Conservation (phyloP, 352 stramenopile species). For the Aphanomyces astaci region DNA sequence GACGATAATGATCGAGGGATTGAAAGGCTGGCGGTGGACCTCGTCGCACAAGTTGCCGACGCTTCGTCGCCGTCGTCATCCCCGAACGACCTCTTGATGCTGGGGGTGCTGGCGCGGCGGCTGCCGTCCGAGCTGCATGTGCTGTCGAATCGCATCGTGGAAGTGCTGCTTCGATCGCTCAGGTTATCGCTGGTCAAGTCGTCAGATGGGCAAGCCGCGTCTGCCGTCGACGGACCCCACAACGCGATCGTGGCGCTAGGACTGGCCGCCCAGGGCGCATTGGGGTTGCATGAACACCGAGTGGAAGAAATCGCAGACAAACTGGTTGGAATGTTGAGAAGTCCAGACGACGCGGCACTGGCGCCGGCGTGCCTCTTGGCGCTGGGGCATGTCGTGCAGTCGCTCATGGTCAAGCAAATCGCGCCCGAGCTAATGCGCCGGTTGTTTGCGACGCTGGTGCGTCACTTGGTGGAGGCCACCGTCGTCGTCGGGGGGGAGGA, state of each 20-base stretch:
- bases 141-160: conserved; percentile 7
- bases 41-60: too few relatives aligned
- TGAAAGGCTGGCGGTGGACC: neutral
- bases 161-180: conserved; percentile 7
- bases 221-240: neutral
- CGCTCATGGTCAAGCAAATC: conserved; percentile 11
- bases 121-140: conserved; percentile 20
- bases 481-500: too few relatives aligned
- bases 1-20: too few relatives aligned
- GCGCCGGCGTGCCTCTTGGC: conserved; percentile 14
- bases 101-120: conserved; percentile 7
- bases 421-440: neutral
- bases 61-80: too few relatives aligned
- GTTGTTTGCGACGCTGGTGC: conserved; percentile 4
- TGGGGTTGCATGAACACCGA: conserved; percentile 9
- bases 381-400: conserved; percentile 7
- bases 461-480: neutral
- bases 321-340: neutral
- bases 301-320: conserved; percentile 20
- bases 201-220: neutral
- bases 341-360: neutral
- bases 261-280: conserved; percentile 10
- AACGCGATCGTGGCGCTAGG: conserved; percentile 9
- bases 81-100: conserved; percentile 1
- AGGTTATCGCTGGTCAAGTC: neutral